Evolutionary conservation across 2,329 filamentous ascomycete genomes (phyloP), one percentile per base, ranked within the genome.

Genomic region (Exserohilum rostratum): DNA sequence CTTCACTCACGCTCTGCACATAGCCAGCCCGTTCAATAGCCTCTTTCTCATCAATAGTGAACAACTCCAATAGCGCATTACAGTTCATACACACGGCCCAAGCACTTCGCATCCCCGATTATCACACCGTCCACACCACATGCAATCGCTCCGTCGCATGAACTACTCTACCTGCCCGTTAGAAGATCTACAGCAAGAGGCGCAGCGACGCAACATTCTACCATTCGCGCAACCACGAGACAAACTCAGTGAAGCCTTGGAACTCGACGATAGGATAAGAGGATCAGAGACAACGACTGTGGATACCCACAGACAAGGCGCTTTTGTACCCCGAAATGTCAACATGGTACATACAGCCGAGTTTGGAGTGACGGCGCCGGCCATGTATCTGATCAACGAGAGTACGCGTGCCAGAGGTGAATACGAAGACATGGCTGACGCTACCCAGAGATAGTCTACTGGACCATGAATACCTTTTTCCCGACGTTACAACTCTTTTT

Each of bases 401-500:
- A 46, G 44, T 46, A 46, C 20, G 18, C 37, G n/a, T n/a, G 13
- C 31, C n/a, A 37, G 17, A 22, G 20, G 20, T 13, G 13, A 15
- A 45, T 18, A 9, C 13, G 13, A 11, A 37, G 12, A 46, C 5
- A 30, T 3, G n/a, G 7, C 17, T 45, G 18, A 34, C 6, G 17
- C 7, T 22, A 13, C 10, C 29, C 18, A 71, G 68, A 51, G 18
- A 69, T 70, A 31, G 33, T 64, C 6, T 58, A 66, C 39, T 72
- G 67, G 68, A 62, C 53, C 6, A 43, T 71, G 55, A 68, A 69
- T 31, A 69, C 64, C 0, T 69, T 71, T 60, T 69, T 69, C 45
- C 61, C 68, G 1, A 59, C 60, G n/a, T 38, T 72, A 0, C 69
- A 71, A 47, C 52, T 71, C 15, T 71, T 69, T 52, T 71, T 71